These are phyloP conservation scores for Cryomyces antarcticus DNA, from an alignment of 495 filamentous ascomycete genomes.

Conservation along the genomic window DNA sequence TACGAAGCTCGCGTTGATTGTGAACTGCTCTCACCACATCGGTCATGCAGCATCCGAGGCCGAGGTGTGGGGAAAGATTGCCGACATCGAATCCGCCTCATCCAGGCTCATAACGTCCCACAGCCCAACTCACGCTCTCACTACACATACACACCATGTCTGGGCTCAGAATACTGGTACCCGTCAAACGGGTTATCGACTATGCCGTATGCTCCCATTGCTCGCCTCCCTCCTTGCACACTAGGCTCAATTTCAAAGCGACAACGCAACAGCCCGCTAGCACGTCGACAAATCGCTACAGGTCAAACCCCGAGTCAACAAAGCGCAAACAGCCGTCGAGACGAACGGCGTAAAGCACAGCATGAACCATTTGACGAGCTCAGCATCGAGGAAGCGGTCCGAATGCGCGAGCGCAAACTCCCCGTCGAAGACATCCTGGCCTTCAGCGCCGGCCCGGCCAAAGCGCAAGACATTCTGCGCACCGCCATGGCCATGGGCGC, in stretches of 20 bases:
- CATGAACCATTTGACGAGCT: slow-evolving; percentile 98
- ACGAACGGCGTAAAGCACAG: slow-evolving; percentile 83
- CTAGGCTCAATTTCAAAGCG: background rate
- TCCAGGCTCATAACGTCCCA: no score
- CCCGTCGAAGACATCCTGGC: slow-evolving; percentile 74
- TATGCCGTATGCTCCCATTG: slow-evolving; percentile 55
- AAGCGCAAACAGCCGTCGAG: slow-evolving; percentile 81
- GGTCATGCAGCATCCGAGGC: no score
- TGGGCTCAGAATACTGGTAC: slow-evolving; percentile 77
- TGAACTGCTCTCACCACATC: no score
- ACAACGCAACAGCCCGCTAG: background rate
- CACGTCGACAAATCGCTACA: slow-evolving; percentile 15
- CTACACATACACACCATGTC: slow-evolving; percentile 39
- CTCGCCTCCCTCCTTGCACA: background rate
- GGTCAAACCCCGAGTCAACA: slow-evolving; percentile 97
- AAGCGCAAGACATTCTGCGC: slow-evolving; percentile 67
- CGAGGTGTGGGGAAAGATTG: no score
- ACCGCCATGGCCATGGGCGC: slow-evolving; percentile 99
- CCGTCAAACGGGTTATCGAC: slow-evolving; percentile 95
- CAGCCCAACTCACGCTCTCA: no score
- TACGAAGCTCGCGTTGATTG: no score
- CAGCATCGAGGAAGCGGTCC: slow-evolving; percentile 85
- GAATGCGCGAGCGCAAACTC: slow-evolving; percentile 63
- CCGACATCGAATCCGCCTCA: no score
- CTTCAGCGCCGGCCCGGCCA: slow-evolving; percentile 68